Conservation (phyloP, 495 filamentous ascomycete genomes). For the Darksidea phi region DNA sequence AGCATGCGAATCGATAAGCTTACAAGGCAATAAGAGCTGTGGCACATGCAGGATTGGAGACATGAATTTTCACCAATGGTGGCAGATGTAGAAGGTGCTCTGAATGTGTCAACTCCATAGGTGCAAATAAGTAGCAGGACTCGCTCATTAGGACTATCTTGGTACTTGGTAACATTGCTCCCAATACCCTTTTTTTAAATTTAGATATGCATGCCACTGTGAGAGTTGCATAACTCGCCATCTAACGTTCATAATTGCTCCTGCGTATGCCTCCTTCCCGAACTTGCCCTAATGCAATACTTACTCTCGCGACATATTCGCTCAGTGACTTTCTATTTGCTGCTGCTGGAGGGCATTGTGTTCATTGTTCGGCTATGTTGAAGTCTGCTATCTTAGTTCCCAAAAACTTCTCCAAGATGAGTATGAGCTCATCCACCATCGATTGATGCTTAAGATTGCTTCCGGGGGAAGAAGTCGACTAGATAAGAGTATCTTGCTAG, state of each 20-base stretch:
- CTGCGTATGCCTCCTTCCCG: background rate
- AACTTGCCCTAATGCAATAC: background rate
- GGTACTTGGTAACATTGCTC: background rate
- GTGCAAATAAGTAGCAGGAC: background rate
- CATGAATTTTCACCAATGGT: constrained; percentile 2
- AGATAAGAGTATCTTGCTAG: background rate
- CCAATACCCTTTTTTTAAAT: background rate
- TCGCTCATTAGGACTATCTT: background rate
- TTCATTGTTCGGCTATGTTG: background rate
- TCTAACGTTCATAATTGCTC: background rate
- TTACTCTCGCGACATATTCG: background rate
- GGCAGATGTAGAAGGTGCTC: background rate
- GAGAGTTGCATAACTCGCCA: background rate
- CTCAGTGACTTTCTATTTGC: background rate
- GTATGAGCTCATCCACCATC: background rate
- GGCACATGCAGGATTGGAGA: constrained; percentile 5
- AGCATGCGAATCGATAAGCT: background rate
- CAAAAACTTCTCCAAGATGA: background rate
- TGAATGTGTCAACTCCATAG: background rate
- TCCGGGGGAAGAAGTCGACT: background rate
- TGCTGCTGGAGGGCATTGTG: background rate
- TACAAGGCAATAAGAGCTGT: background rate
- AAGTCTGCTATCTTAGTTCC: background rate
- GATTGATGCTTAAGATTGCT: background rate
- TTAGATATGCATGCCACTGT: background rate